A percentile compares a stretch with the other conserved stretches of the same genome.
Conservation (phyloP, 1,139 yeast species). For the Kodamaea sp. region DNA sequence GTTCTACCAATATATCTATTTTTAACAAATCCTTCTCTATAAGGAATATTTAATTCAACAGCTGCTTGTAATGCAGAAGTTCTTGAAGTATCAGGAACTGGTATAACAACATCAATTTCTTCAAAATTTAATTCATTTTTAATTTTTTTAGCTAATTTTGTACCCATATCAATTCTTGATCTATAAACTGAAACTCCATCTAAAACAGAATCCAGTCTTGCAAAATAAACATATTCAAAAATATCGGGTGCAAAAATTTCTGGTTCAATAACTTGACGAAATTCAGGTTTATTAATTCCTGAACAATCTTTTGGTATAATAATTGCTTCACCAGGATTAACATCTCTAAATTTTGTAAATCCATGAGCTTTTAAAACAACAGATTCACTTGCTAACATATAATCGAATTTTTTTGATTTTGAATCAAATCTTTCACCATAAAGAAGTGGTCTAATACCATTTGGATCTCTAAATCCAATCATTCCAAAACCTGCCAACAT, state of each 20-base stretch:
- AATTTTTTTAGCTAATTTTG: constrained; percentile 75
- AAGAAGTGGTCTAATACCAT: constrained; percentile 89
- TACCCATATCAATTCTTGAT: constrained; percentile 93
- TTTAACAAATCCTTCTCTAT: constrained; percentile 95
- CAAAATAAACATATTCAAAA: constrained; percentile 95
- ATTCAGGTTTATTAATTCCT: constrained; percentile 54
- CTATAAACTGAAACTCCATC: constrained; percentile 95
- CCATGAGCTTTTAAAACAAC: constrained; percentile 96
- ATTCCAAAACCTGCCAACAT: constrained; percentile 95
- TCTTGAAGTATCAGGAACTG: constrained; percentile 97
- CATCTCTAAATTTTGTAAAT: constrained; percentile 71
- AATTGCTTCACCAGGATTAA: constrained; percentile 94
- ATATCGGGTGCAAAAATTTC: constrained; percentile 87
- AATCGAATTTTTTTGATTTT: constrained; percentile 70
- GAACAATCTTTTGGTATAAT: constrained; percentile 72
- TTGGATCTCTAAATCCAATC: constrained; percentile 95
- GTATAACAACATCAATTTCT: constrained; percentile 88
- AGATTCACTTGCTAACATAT: constrained; percentile 93
- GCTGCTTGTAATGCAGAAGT: constrained; percentile 94
- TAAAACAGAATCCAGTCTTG: constrained; percentile 93
- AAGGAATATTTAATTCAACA: constrained; percentile 71
- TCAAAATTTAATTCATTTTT: constrained; percentile 46
- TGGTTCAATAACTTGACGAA: constrained; percentile 81
- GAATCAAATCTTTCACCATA: constrained; percentile 71
- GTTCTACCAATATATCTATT: constrained; percentile 97